Evolutionary conservation across 2,329 filamentous ascomycete genomes (phyloP).

Genomic region (Aspergillus transmontanensis): DNA sequence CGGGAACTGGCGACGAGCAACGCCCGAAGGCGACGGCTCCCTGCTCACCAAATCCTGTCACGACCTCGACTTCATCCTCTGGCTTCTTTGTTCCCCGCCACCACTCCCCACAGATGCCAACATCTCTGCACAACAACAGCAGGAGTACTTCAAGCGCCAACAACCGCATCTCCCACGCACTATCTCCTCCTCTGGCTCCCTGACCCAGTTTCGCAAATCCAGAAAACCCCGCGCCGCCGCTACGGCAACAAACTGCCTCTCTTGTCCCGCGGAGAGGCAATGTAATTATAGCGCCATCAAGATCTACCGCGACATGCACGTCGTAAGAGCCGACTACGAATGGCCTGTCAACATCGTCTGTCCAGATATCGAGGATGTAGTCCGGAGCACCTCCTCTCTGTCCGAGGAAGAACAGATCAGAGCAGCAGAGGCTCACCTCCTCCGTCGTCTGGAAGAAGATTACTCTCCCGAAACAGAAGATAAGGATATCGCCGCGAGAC

Average conservation of each 20-base stretch:
- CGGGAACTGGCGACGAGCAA: constrained; percentile 89
- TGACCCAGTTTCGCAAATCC: constrained; percentile 75
- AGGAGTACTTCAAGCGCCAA: constrained; percentile 26
- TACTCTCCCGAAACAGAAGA: constrained; percentile 60
- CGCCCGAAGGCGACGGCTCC: constrained; percentile 70
- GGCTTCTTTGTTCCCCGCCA: constrained; percentile 79
- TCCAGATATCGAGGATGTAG: constrained; percentile 84
- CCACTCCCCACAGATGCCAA: constrained; percentile 28
- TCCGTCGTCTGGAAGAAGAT: constrained; percentile 55
- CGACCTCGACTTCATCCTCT: constrained; percentile 89
- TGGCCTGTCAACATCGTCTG: constrained; percentile 93
- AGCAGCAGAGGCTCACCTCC: constrained; percentile 54
- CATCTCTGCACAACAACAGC: not conserved
- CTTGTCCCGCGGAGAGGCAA: constrained; percentile 70
- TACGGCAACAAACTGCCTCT: constrained; percentile 80
- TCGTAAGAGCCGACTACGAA: constrained; percentile 66
- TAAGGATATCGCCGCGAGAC: constrained; percentile 50
- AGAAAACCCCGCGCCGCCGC: constrained; percentile 78
- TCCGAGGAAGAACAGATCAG: not conserved
- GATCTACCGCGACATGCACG: constrained; percentile 73
- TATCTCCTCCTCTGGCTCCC: constrained; percentile 73
- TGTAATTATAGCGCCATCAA: constrained; percentile 86
- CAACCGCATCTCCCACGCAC: constrained; percentile 72
- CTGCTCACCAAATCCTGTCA: constrained; percentile 95
- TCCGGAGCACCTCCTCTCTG: constrained; percentile 27